Percentiles rank a stretch among this genome's conserved stretches.
These are phyloP conservation scores for Eucalyptus brandiana DNA, from an alignment of 345 rosid genomes.

Conservation along the genomic window DNA sequence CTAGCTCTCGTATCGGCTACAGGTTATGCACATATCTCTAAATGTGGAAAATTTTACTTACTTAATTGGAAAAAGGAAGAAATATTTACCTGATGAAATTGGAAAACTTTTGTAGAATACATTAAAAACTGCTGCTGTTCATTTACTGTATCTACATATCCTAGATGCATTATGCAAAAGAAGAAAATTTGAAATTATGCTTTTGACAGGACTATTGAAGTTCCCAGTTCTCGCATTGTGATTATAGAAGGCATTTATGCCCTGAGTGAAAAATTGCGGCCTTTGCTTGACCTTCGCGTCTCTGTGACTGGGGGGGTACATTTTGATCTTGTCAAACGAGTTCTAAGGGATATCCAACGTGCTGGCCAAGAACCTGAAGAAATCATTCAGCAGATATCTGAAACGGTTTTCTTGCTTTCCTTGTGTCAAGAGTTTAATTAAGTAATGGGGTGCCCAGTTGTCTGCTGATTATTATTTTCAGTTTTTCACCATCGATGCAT, in stretches of 20 bases:
- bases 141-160: background rate
- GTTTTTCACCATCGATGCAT: background rate
- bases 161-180: background rate
- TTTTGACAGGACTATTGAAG: conserved; percentile 66
- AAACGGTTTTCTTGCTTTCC: conserved; percentile 51
- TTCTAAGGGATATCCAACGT: conserved; percentile 93
- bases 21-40: conserved; percentile 24
- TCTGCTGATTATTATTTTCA: background rate
- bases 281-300: conserved; percentile 89
- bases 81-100: background rate
- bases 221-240: conserved; percentile 87
- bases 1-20: conserved; percentile 82
- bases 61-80: background rate
- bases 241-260: conserved; percentile 95
- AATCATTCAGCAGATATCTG: conserved; percentile 96
- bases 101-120: background rate
- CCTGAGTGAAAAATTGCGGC: conserved; percentile 79
- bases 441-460: background rate
- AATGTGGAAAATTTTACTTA: background rate
- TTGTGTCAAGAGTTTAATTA: background rate
- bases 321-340: conserved; percentile 96
- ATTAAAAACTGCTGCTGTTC: background rate
- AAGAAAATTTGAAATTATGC: background rate
- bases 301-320: conserved; percentile 98
- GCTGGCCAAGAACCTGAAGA: conserved; percentile 99